Conservation (phyloP, 345 rosid species). For the rapeseed (Brassica napus) region Da-Ae NC_063449.1:44847501-44848000, state of each 20-base stretch:
- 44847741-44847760: slow-evolving; percentile 77
- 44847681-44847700: slow-evolving; percentile 94
- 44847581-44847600: too few relatives aligned
- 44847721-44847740: slow-evolving; percentile 85
- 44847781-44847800: too few relatives aligned
- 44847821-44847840: slow-evolving; percentile 45
- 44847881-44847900: slow-evolving; percentile 96
- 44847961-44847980: slow-evolving; percentile 60
- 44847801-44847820: too few relatives aligned
- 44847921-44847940: slow-evolving; percentile 65
- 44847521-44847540: slow-evolving; percentile 5
- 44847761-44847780: slow-evolving; percentile 42
- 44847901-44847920: slow-evolving; percentile 82
- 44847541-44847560: too few relatives aligned
- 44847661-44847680: slow-evolving; percentile 10
- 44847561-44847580: too few relatives aligned
- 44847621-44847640: not conserved
- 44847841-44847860: slow-evolving; percentile 92
- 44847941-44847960: slow-evolving; percentile 56
- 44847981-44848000: slow-evolving; percentile 86
- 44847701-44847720: slow-evolving; percentile 94
- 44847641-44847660: not conserved
- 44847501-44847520: slow-evolving; percentile 88
- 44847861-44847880: slow-evolving; percentile 89
- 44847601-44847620: too few relatives aligned